Evolutionary conservation across 1,284 basidiomycete genomes (phyloP), one percentile per base, ranked within the genome.

Genomic region (Flammula alnicola): DNA sequence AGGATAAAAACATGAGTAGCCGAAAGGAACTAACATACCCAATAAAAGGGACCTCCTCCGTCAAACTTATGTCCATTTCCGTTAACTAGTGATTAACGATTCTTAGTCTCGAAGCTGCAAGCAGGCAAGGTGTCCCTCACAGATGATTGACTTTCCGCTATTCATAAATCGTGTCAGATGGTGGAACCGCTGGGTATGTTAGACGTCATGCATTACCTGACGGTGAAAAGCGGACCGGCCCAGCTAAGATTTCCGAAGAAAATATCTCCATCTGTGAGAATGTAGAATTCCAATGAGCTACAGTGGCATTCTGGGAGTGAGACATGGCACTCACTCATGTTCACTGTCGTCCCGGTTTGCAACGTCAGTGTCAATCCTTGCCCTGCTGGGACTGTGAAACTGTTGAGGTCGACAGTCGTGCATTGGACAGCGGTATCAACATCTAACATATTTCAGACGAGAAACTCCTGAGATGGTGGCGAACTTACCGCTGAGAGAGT

Each of bases 361-460:
- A 80, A 61, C 26, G 60, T 45, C 19, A 81, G 66, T 3, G 60
- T 63, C 35, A 80, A 68, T 0, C 64, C 71, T 56, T 72, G 32
- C 6, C 75, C 78, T 35, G 66, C 69, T 14, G 78, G 74, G 16
- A 80, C 78, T 3, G 69, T 75, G 60, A 80, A 79, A 26, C 67
- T 57, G 46, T 77, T 74, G 51, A 80, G 70, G 55, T 73, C 73
- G 27, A 80, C 71, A 9, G 73, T 78, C 5, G 74, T 77, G 59
- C 78, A 80, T 46, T 67, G 54, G 29, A 75, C 69, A 29, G 78
- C 77, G 23, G 59, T 64, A n/a, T 65, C 52, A 27, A 79, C 74
- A 56, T 78, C 77, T 69, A n/a, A 1, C n/a, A 32, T 11, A 9
- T 9, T 11, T 32, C 16, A 32, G 30, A 32, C 38, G 4, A 9